Percentiles rank a stretch among this genome's conserved stretches.
phyloP scores from a whole-genome alignment of 1,139 yeast species.

The Yamadazyma sp. region DNA sequence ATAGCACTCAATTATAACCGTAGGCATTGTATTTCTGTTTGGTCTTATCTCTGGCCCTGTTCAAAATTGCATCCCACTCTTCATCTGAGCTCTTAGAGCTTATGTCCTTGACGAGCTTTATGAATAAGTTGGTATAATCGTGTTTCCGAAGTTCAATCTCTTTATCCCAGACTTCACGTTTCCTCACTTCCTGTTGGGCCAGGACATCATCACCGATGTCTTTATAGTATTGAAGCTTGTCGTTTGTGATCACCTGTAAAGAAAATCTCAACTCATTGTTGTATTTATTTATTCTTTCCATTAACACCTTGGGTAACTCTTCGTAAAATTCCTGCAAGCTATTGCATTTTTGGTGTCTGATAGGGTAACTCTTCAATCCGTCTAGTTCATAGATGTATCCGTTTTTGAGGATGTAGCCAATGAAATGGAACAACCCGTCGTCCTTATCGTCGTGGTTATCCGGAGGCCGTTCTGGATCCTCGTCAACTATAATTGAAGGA shows the following conservation, averaged over 20 bases:
- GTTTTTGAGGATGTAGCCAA: constrained; percentile 51
- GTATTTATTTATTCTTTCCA: constrained; percentile 46
- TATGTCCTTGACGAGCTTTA: constrained; percentile 45
- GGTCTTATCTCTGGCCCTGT: constrained; percentile 28
- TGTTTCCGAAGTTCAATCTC: constrained; percentile 52
- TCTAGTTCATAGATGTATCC: constrained; percentile 64
- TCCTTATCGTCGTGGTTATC: constrained; percentile 37
- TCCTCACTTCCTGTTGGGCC: constrained; percentile 28
- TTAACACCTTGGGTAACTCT: constrained; percentile 45
- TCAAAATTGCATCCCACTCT: constrained; percentile 45
- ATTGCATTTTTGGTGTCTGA: constrained; percentile 48
- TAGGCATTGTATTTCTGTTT: constrained; percentile 3
- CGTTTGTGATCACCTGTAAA: constrained; percentile 55
- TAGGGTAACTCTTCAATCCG: constrained; percentile 62
- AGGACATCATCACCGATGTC: constrained; percentile 37
- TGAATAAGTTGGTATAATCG: constrained; percentile 55
- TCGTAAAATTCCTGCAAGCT: constrained; percentile 42
- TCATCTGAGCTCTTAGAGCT: constrained; percentile 35
- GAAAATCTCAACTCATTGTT: constrained; percentile 59
- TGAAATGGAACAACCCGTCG: constrained; percentile 63
- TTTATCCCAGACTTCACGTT: constrained; percentile 38
- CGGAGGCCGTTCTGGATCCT: constrained; percentile 31
- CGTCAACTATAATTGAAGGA: constrained; percentile 53
- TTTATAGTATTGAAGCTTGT: constrained; percentile 42
- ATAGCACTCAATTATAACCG: constrained; percentile 1